phyloP scores from a whole-genome alignment of 75 land plant species.

The Azolla pinnata region DNA sequence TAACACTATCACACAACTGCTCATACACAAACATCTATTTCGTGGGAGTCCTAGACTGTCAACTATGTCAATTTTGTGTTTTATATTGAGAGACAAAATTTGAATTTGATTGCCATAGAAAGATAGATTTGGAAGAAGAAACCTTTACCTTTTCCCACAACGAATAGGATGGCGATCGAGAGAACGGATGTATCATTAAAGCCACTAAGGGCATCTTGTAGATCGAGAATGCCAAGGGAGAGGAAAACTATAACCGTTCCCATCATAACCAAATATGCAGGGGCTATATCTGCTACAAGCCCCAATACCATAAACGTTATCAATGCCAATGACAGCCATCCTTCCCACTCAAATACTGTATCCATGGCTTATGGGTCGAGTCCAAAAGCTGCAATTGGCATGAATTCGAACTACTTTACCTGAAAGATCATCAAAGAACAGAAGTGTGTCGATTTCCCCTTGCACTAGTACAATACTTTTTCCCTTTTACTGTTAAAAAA shows the following conservation, averaged over 20 bases:
- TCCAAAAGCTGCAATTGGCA: too few relatives aligned
- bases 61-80: too few relatives aligned
- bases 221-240: constrained; percentile 20
- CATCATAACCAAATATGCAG: constrained; percentile 35
- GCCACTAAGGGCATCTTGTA: constrained; percentile 27
- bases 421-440: too few relatives aligned
- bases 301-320: constrained; percentile 22
- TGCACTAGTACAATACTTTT: too few relatives aligned
- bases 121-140: background rate
- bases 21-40: too few relatives aligned
- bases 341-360: constrained; percentile 16
- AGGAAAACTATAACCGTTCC: constrained; percentile 28
- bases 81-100: too few relatives aligned
- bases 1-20: too few relatives aligned
- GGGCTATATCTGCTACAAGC: constrained; percentile 20
- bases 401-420: too few relatives aligned
- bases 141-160: constrained; percentile 28
- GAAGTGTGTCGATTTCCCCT: too few relatives aligned
- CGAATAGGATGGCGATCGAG: constrained; percentile 25
- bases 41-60: too few relatives aligned
- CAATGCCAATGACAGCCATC: constrained; percentile 27
- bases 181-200: constrained; percentile 32
- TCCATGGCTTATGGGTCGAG: background rate
- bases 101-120: too few relatives aligned
- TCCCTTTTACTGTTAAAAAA: too few relatives aligned